Evolutionary conservation across 768 basidiomycete species (phyloP), one percentile per base, ranked within the genome.

Genomic region (Udeniomyces megalosporus): DNA sequence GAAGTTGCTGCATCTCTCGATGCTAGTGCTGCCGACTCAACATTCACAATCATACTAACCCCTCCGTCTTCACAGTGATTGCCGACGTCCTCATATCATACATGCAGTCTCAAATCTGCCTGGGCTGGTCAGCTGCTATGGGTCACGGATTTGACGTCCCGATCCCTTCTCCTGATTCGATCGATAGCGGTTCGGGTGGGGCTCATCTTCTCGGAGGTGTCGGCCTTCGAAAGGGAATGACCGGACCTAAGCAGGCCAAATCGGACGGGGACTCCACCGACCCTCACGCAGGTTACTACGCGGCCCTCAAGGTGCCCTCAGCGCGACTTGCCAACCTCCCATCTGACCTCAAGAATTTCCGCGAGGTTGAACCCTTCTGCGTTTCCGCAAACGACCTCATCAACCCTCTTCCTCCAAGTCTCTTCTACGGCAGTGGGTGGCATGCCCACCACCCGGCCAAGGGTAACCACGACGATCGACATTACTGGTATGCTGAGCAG

Each of bases 331-430:
- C 79, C 62, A 75, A 77, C 67, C 68, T 72, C 31, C 77, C 81
- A 3, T 74, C 74, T 62, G 75, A 75, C 60, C 70, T 77, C 29
- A 66, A 71, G 31, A 69, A 74, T 58, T 93, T 85, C 72, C 81
- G 86, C 71, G 95, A 97, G 73, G 81, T 93, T 55, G 79, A 82
- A 44, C 95, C 93, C 7, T 90, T 80, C 76, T 97, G 95, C 73
- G 90, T 88, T 0, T 85, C 84, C 24, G 95, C 95, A n/a, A 93
- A 96, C 74, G 92, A 99, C 72, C 78, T 97, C 56, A 88, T 99
- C 74, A 96, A 97, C 75, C 95, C 95, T 1, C 79, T 97, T 0
- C 93, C 93, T n/a, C 82, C 84, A 0, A 88, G 87, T 32, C 75
- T 96, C 68, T 97, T 97, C 76, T 86, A 85, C 65, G 95, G 91